phyloP scores from a whole-genome alignment of 371 early-diverging fungal genomes.

The Mortierella polycephala region DNA sequence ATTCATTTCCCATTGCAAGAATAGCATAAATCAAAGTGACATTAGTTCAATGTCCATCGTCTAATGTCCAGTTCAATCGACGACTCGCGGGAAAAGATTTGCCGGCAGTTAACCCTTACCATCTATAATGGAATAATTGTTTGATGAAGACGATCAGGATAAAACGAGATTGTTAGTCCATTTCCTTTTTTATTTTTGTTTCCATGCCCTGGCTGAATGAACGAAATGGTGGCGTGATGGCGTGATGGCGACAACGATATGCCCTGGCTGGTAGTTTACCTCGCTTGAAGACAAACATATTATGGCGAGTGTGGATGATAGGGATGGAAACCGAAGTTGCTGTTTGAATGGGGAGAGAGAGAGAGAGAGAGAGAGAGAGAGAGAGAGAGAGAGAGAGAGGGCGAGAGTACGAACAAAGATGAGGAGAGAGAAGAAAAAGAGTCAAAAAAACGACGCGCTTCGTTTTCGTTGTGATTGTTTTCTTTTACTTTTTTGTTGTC shows the following conservation, averaged over 20 bases:
- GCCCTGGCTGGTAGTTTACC: neutral
- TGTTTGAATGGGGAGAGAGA: neutral
- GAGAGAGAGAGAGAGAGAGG: neutral
- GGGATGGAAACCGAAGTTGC: neutral
- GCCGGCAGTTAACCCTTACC: neutral
- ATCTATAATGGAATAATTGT: neutral
- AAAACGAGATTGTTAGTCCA: neutral
- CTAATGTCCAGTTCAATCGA: neutral
- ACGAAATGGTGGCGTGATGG: neutral
- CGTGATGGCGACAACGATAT: neutral
- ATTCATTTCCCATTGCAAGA: too few species aligned
- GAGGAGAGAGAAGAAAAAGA: neutral
- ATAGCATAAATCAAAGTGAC: too few species aligned
- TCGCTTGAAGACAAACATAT: conserved; percentile 1
- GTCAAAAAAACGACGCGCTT: neutral
- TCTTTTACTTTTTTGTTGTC: neutral
- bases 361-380: neutral
- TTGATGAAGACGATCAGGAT: neutral
- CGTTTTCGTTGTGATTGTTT: conserved; percentile 1
- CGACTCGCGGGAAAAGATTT: too few species aligned
- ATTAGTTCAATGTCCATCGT: neutral
- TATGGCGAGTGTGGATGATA: neutral
- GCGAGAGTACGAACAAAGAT: neutral
- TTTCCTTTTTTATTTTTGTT: neutral
- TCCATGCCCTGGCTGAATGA: too few species aligned